Percentiles rank a stretch among this genome's conserved stretches.
These are phyloP conservation scores for Taiozyma onychis DNA, from an alignment of 1,139 yeast genomes.

Conservation along the genomic window DNA sequence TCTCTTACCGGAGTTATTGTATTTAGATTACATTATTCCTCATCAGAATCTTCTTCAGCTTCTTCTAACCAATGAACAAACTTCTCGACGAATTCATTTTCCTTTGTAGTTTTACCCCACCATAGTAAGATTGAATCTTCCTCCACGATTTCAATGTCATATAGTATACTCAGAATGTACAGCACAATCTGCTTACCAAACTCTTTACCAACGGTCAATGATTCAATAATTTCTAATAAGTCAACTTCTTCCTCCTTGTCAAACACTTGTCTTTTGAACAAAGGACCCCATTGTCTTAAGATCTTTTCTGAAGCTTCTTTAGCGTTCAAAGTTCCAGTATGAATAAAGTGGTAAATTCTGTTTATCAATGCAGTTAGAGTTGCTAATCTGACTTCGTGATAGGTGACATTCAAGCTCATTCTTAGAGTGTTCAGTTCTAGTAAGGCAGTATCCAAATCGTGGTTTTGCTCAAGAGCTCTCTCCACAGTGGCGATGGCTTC, in stretches of 20 bases:
- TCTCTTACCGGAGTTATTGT: not conserved
- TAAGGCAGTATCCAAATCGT: constrained; percentile 87
- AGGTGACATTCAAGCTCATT: constrained; percentile 95
- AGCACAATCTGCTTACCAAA: constrained; percentile 32
- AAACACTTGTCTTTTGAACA: constrained; percentile 78
- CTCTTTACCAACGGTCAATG: constrained; percentile 30
- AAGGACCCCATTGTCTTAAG: constrained; percentile 72
- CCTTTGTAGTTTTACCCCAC: constrained; percentile 60
- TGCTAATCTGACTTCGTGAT: constrained; percentile 85
- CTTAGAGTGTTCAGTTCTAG: constrained; percentile 89
- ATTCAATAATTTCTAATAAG: constrained; percentile 55
- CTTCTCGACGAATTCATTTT: constrained; percentile 46
- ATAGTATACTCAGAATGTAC: constrained; percentile 60
- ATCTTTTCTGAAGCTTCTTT: constrained; percentile 74
- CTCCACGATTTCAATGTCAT: constrained; percentile 74
- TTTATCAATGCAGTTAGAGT: constrained; percentile 67
- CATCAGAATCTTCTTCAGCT: constrained; percentile 73
- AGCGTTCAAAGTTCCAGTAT: constrained; percentile 68
- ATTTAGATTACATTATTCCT: constrained; percentile 28
- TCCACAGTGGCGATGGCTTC: constrained; percentile 95
- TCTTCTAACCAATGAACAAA: constrained; percentile 85
- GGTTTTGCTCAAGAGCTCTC: constrained; percentile 87
- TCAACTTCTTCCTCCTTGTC: constrained; percentile 74
- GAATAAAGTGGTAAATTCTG: constrained; percentile 64
- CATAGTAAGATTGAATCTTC: constrained; percentile 77